Conservation (phyloP, 1,284 basidiomycete genomes). For the Agroathelia rolfsii region DNA sequence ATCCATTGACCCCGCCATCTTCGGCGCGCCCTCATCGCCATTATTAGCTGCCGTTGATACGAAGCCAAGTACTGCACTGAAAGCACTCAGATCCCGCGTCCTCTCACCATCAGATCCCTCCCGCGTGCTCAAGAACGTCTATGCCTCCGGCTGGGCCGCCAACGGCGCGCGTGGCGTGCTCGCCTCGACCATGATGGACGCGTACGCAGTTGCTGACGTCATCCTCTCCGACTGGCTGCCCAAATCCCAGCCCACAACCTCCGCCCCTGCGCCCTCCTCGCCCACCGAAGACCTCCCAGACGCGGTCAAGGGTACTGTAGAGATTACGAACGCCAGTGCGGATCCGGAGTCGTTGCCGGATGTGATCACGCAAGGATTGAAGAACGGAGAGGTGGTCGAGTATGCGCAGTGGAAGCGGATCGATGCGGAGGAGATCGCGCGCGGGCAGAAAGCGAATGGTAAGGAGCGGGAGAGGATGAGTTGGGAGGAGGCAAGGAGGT, state of each 20-base stretch:
- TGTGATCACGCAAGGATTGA: conserved; percentile 47
- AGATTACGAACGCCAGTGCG: conserved; percentile 22
- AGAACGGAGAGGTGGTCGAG: conserved; percentile 35
- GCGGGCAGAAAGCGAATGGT: conserved; percentile 43
- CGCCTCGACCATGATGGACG: conserved; percentile 90
- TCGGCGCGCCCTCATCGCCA: too few relatives aligned
- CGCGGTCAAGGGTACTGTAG: conserved; percentile 21
- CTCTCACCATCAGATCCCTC: conserved; percentile 30
- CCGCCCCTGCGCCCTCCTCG: conserved; percentile 11
- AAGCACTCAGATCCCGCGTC: conserved; percentile 44
- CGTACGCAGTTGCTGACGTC: conserved; percentile 70
- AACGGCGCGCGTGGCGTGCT: conserved; percentile 89
- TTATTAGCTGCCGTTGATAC: too few relatives aligned
- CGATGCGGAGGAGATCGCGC: conserved; percentile 53
- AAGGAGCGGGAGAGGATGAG: conserved; percentile 76
- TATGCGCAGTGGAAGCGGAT: conserved; percentile 66
- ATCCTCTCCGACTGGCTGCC: conserved; percentile 48
- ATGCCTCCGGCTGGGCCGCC: conserved; percentile 91
- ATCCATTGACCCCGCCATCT: conserved; percentile 40
- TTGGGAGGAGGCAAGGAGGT: conserved; percentile 45
- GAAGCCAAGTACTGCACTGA: too few relatives aligned
- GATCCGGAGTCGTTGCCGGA: conserved; percentile 35
- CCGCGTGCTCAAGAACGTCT: conserved; percentile 64
- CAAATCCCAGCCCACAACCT: conserved; percentile 15
- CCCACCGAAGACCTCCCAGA: conserved; percentile 7